phyloP scores from a whole-genome alignment of 805 yeast species.

The Candida berthetii region DNA sequence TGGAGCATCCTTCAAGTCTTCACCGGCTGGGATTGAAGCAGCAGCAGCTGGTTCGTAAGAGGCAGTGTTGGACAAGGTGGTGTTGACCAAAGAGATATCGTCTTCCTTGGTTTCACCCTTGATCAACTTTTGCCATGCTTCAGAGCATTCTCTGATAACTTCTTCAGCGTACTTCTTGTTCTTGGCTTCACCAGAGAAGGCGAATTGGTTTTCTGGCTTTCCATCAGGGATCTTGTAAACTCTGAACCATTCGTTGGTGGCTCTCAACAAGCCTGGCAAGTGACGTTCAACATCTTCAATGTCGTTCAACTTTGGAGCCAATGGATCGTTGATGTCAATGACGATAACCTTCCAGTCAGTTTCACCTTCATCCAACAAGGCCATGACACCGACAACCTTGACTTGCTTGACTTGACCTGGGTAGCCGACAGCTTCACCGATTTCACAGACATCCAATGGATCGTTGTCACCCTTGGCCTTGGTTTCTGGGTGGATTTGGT shows the following conservation, averaged over 20 bases:
- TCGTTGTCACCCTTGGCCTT: conserved; percentile 76
- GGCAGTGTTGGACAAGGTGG: conserved; percentile 57
- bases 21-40: conserved; percentile 60
- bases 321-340: conserved; percentile 60
- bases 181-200: conserved; percentile 92
- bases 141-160: conserved; percentile 73
- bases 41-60: conserved; percentile 41
- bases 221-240: conserved; percentile 98
- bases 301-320: conserved; percentile 81
- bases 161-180: conserved; percentile 82
- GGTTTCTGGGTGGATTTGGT: conserved; percentile 56
- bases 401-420: conserved; percentile 81
- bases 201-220: conserved; percentile 93
- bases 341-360: conserved; percentile 91
- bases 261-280: conserved; percentile 88
- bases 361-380: conserved; percentile 89
- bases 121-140: conserved; percentile 77
- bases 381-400: conserved; percentile 91
- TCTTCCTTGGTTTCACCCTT: conserved; percentile 54
- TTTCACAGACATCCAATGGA: conserved; percentile 82
- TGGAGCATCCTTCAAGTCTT: conserved; percentile 79
- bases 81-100: conserved; percentile 72
- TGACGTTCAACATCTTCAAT: conserved; percentile 85
- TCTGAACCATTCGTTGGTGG: conserved; percentile 97
- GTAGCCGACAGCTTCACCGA: conserved; percentile 59